A percentile compares a stretch with the other conserved stretches of the same genome.
Evolutionary conservation across 2,329 filamentous ascomycete species (phyloP).

Genomic region (Ceratocystiopsis sp.): DNA sequence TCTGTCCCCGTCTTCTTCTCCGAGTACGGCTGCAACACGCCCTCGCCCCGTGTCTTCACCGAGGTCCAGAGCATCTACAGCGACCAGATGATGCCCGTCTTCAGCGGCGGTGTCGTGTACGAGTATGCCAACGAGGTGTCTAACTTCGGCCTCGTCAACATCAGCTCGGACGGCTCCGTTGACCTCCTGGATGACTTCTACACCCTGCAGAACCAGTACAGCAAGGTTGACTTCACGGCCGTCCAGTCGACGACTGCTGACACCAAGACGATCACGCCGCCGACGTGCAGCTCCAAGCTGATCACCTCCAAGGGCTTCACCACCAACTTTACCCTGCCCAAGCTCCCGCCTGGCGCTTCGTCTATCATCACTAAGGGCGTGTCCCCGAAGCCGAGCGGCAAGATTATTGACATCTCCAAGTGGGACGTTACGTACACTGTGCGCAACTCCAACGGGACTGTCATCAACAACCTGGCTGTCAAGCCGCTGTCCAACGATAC

Average conservation of each 20-base stretch:
- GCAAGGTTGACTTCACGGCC: conserved; percentile 51
- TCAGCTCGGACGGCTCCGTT: conserved; percentile 40
- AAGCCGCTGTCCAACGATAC: conserved; percentile 25
- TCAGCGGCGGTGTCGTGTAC: conserved; percentile 67
- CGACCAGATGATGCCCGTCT: conserved; percentile 45
- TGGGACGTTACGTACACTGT: conserved; percentile 41
- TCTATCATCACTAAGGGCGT: conserved; percentile 65
- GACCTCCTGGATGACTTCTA: conserved; percentile 49
- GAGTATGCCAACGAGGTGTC: conserved; percentile 60
- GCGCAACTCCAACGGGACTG: conserved; percentile 44
- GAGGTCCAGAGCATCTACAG: conserved; percentile 61
- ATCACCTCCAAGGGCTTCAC: conserved; percentile 52
- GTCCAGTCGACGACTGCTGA: conserved; percentile 47
- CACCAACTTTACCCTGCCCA: conserved; percentile 63
- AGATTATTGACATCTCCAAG: conserved; percentile 42
- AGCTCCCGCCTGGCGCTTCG: conserved; percentile 47
- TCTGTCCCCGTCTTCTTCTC: conserved; percentile 68
- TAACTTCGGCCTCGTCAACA: conserved; percentile 45
- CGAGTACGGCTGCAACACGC: conserved; percentile 63
- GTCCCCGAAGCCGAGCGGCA: conserved; percentile 41
- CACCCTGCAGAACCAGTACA: conserved; percentile 59
- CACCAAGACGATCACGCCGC: conserved; percentile 31
- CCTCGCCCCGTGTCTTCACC: conserved; percentile 54
- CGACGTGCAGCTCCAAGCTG: conserved; percentile 46
- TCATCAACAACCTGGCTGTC: conserved; percentile 34